Percentiles rank a stretch among this genome's conserved stretches.
These are phyloP conservation scores for Penicillium alfredii DNA, from an alignment of 495 filamentous ascomycete species.

Conservation along the genomic window DNA sequence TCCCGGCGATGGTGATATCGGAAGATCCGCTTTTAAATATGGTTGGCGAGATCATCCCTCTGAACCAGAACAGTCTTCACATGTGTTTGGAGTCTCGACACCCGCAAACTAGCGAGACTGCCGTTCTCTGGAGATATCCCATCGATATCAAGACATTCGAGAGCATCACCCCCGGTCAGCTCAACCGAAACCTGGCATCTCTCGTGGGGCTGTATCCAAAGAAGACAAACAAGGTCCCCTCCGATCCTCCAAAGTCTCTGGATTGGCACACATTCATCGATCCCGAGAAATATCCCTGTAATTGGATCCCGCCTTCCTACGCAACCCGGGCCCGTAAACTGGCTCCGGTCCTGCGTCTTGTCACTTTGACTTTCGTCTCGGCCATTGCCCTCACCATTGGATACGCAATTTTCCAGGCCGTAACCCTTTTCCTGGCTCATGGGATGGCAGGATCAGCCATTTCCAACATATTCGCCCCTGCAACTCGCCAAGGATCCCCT, in stretches of 20 bases:
- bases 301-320: conserved; percentile 24
- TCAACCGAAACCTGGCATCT: conserved; percentile 69
- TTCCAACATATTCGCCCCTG: conserved; percentile 16
- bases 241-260: conserved; percentile 8
- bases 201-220: conserved; percentile 48
- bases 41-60: conserved; percentile 34
- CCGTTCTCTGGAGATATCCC: conserved; percentile 55
- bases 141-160: conserved; percentile 69
- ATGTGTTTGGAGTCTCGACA: conserved; percentile 62
- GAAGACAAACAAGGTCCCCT: conserved; percentile 21
- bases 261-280: conserved; percentile 14
- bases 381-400: conserved; percentile 32
- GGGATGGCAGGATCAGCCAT: conserved; percentile 21
- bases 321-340: conserved; percentile 31
- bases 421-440: conserved; percentile 22
- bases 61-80: conserved; percentile 56
- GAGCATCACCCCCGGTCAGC: conserved; percentile 64
- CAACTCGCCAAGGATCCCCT: conserved; percentile 8
- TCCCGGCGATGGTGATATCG: conserved; percentile 64
- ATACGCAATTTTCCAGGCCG: conserved; percentile 24
- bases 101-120: conserved; percentile 40
- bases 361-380: conserved; percentile 37
- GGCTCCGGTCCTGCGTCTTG: conserved; percentile 35
- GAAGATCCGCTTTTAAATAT: conserved; percentile 51
- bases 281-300: conserved; percentile 26